A percentile compares a stretch with the other conserved stretches of the same genome.
phyloP scores from a whole-genome alignment of 192 early-diverging fungal genomes.

The Mortierella claussenii region DNA sequence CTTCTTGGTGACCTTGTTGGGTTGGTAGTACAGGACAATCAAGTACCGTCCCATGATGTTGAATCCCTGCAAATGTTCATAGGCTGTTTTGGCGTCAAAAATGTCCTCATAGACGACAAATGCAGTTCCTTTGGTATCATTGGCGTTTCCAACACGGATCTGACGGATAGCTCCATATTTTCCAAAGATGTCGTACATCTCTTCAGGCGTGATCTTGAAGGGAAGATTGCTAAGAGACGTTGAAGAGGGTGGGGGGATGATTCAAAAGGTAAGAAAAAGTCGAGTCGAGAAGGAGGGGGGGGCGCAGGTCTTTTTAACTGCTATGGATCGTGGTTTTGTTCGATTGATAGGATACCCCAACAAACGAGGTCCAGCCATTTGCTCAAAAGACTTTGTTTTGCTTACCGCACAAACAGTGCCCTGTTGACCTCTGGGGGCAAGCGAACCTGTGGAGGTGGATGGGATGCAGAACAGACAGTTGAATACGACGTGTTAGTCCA shows the following conservation, averaged over 20 bases:
- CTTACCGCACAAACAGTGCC: constrained; percentile 86
- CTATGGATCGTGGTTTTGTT: neutral
- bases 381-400: too few relatives aligned
- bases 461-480: neutral
- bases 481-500: constrained; percentile 6
- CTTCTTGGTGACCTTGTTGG: constrained; percentile 83
- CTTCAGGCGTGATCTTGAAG: constrained; percentile 95
- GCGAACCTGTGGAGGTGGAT: constrained; percentile 64
- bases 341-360: too few relatives aligned
- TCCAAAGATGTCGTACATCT: constrained; percentile 98
- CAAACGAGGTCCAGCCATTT: too few relatives aligned
- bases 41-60: constrained; percentile 96
- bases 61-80: constrained; percentile 95
- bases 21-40: constrained; percentile 92
- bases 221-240: constrained; percentile 81
- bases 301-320: neutral
- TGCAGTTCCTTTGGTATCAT: constrained; percentile 93
- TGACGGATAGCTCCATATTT: constrained; percentile 96
- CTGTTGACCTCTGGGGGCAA: constrained; percentile 96
- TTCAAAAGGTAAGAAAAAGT: neutral
- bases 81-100: constrained; percentile 96
- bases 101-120: constrained; percentile 99
- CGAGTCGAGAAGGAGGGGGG: neutral
- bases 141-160: constrained; percentile 84
- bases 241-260: neutral